Conservation (phyloP, 768 basidiomycete species). For the Leccinum subgranulosum region DNA sequence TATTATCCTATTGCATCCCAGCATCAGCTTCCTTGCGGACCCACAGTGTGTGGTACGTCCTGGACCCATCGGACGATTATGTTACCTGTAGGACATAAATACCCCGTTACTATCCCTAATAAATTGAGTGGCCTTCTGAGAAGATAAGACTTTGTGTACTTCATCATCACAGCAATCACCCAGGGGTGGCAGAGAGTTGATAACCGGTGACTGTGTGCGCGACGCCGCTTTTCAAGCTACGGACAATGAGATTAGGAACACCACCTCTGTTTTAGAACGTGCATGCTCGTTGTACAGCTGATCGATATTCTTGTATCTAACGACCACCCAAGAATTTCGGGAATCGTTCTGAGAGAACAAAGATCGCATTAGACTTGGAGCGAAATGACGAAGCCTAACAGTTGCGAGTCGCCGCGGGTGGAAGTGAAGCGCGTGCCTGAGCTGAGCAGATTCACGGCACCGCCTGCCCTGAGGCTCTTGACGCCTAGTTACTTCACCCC, state of each 20-base stretch:
- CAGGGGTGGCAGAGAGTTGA: neutral
- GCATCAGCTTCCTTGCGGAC: too few species aligned
- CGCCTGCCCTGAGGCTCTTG: neutral
- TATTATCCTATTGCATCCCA: too few species aligned
- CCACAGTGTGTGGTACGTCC: neutral
- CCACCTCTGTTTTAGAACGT: neutral
- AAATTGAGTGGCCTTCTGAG: neutral
- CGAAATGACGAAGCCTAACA: too few species aligned
- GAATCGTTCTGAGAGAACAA: neutral
- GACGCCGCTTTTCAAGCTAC: neutral
- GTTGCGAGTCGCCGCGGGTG: too few species aligned
- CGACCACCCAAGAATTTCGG: neutral
- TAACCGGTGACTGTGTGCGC: neutral
- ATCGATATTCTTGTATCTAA: neutral
- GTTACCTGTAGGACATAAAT: neutral
- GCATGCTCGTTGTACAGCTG: neutral
- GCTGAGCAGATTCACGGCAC: neutral
- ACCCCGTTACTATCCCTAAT: neutral
- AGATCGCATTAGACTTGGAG: neutral
- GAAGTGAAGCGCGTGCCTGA: too few species aligned
- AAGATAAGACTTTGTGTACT: neutral
- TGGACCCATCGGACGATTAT: neutral
- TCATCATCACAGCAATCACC: neutral
- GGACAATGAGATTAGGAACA: neutral
- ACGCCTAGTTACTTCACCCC: too few species aligned